Evolutionary conservation across 2,329 filamentous ascomycete species (phyloP).

Genomic region (Alternaria sp.): DNA sequence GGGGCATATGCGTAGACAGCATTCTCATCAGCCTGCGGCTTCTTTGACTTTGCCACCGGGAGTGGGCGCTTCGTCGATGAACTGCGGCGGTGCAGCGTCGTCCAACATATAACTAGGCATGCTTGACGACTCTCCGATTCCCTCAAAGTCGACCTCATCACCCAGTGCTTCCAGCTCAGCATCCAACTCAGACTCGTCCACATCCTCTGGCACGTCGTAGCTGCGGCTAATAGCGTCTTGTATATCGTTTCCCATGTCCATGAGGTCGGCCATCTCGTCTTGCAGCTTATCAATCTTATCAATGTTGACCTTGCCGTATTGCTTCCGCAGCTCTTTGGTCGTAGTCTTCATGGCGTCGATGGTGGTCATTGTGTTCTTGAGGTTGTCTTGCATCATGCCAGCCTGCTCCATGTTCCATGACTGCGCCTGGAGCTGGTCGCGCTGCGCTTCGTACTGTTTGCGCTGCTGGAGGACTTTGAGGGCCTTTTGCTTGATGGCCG

Average conservation of each 20-base stretch:
- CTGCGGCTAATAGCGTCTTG: constrained; percentile 90
- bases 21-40: constrained; percentile 64
- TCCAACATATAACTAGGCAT: constrained; percentile 90
- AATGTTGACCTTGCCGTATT: constrained; percentile 97
- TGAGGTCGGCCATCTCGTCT: constrained; percentile 98
- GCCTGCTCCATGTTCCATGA: constrained; percentile 99
- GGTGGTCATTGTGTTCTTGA: constrained; percentile 98
- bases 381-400: constrained; percentile 97
- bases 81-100: constrained; percentile 80
- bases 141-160: constrained; percentile 90
- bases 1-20: neutral
- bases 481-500: constrained; percentile 90
- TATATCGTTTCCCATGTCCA: constrained; percentile 98
- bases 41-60: constrained; percentile 77
- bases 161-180: constrained; percentile 94
- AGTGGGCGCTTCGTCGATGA: constrained; percentile 89
- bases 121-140: constrained; percentile 65
- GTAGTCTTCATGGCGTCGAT: constrained; percentile 98
- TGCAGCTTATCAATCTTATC: constrained; percentile 98
- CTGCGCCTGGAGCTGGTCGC: constrained; percentile 91
- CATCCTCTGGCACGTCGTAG: constrained; percentile 95
- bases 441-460: constrained; percentile 92
- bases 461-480: constrained; percentile 92
- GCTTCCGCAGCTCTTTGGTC: constrained; percentile 88
- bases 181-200: constrained; percentile 95